Conservation (phyloP, 2,329 filamentous ascomycete genomes). For the Colletotrichum sp. region DNA sequence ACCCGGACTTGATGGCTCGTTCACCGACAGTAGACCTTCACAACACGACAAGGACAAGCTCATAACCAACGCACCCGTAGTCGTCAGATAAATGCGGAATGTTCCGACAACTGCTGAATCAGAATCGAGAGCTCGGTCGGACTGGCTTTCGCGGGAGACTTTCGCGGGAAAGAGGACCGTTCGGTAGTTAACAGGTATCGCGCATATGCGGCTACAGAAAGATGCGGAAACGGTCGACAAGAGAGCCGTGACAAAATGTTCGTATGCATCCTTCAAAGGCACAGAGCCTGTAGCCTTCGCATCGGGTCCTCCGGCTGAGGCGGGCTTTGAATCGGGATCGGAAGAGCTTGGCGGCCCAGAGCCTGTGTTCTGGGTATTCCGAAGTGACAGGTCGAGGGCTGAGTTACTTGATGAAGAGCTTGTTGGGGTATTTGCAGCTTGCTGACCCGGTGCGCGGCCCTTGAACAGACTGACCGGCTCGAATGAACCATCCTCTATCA, state of each 20-base stretch:
- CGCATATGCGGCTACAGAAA: constrained; percentile 53
- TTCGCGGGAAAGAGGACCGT: constrained; percentile 48
- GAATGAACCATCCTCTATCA: constrained; percentile 54
- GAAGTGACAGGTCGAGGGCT: constrained; percentile 39
- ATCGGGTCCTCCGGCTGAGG: constrained; percentile 28
- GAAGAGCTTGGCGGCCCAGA: constrained; percentile 28
- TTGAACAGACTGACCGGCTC: constrained; percentile 55
- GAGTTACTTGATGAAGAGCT: constrained; percentile 49
- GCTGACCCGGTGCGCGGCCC: constrained; percentile 41
- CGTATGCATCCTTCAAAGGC: constrained; percentile 51
- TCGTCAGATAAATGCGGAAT: constrained; percentile 59
- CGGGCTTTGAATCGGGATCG: constrained; percentile 27
- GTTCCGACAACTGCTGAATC: constrained; percentile 39
- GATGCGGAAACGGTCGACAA: constrained; percentile 53
- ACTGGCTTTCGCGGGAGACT: constrained; percentile 9
- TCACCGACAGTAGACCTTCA: constrained; percentile 49
- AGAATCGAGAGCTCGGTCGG: not conserved
- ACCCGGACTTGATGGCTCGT: constrained; percentile 44
- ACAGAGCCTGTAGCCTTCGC: constrained; percentile 36
- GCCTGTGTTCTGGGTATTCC: constrained; percentile 25
- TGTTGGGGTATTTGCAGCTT: constrained; percentile 47
- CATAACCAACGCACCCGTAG: constrained; percentile 57
- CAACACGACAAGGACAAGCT: constrained; percentile 52
- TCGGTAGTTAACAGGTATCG: constrained; percentile 57
- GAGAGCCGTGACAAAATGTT: constrained; percentile 58